Percentiles rank a stretch among this genome's conserved stretches.
phyloP scores from a whole-genome alignment of 2,329 filamentous ascomycete species.

The Trichoderma sp. region DNA sequence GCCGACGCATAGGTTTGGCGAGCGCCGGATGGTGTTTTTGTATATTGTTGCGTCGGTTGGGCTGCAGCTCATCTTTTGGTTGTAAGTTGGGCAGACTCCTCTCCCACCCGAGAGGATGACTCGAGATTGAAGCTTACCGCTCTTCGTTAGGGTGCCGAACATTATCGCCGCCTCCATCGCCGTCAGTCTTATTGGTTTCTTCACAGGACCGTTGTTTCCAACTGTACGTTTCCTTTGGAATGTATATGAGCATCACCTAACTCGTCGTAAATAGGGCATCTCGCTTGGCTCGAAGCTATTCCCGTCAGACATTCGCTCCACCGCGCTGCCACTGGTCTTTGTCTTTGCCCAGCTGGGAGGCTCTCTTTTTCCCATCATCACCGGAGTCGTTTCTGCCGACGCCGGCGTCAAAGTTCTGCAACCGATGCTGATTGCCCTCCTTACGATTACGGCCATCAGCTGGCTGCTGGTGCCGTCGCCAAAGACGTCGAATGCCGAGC shows the following conservation, averaged over 20 bases:
- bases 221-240: conserved; percentile 44
- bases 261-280: conserved; percentile 49
- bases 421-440: conserved; percentile 53
- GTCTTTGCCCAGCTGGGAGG: conserved; percentile 60
- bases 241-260: conserved; percentile 13
- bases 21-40: conserved; percentile 58
- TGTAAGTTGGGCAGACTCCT: conserved; percentile 39
- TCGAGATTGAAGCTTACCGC: not conserved
- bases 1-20: conserved; percentile 60
- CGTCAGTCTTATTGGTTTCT: conserved; percentile 58
- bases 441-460: conserved; percentile 49
- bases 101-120: not conserved
- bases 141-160: conserved; percentile 42
- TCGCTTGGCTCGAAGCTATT: conserved; percentile 57
- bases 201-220: conserved; percentile 61
- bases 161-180: conserved; percentile 55
- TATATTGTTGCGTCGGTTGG: conserved; percentile 56
- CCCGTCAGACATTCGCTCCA: conserved; percentile 40
- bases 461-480: conserved; percentile 51
- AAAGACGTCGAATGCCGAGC: conserved; percentile 37
- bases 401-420: conserved; percentile 53
- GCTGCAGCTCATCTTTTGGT: conserved; percentile 63
- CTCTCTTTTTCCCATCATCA: conserved; percentile 57
- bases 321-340: conserved; percentile 54
- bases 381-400: conserved; percentile 52